phyloP scores from a whole-genome alignment of 148 eudicot species.

The Polygonum aviculare region DNA sequence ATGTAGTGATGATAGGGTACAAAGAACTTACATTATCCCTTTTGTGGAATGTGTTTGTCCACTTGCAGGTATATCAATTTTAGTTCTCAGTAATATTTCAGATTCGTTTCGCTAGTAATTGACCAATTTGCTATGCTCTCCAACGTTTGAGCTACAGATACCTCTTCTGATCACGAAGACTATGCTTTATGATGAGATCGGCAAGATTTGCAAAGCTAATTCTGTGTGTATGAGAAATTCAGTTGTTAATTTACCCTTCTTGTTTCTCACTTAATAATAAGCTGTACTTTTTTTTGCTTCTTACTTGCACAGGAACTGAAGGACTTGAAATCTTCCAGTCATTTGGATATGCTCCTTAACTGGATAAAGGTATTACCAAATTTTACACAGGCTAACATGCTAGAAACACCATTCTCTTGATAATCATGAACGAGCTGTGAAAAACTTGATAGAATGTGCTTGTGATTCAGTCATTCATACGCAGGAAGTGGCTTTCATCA shows the following conservation, averaged over 20 bases:
- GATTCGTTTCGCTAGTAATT: not conserved
- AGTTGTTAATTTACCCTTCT: not conserved
- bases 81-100: slow-evolving; percentile 6
- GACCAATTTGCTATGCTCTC: not conserved
- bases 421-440: not conserved
- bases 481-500: not conserved
- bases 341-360: slow-evolving; percentile 68
- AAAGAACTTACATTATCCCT: slow-evolving; percentile 78
- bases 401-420: too few relatives aligned
- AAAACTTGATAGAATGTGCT: not conserved
- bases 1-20: slow-evolving; percentile 75
- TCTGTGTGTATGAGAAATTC: slow-evolving; percentile 28
- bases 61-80: slow-evolving; percentile 61
- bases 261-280: not conserved
- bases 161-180: slow-evolving; percentile 62
- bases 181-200: slow-evolving; percentile 49
- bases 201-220: slow-evolving; percentile 47
- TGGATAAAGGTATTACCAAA: slow-evolving; percentile 71
- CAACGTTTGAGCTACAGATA: slow-evolving; percentile 38
- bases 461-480: not conserved
- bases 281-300: slow-evolving; percentile 13
- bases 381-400: too few relatives aligned
- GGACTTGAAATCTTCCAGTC: slow-evolving; percentile 32
- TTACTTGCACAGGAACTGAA: slow-evolving; percentile 38
- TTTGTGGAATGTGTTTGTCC: slow-evolving; percentile 85